Evolutionary conservation across 2,329 filamentous ascomycete genomes (phyloP), one percentile per base, ranked within the genome.

Genomic region (Ceratocystis huliohia): DNA sequence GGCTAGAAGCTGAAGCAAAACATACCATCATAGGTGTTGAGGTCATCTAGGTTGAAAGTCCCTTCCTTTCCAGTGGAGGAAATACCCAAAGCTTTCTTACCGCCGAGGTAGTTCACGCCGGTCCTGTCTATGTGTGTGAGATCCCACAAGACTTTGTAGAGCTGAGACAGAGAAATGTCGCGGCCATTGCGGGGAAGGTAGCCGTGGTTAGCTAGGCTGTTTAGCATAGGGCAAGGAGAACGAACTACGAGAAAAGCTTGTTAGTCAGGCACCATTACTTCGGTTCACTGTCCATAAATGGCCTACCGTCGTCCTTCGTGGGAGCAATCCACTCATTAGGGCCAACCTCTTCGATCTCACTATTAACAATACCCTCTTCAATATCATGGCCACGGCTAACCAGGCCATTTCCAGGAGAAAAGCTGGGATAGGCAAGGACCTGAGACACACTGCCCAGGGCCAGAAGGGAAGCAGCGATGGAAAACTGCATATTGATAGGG

Each of bases 31-130:
- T 73, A 72, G n/a, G 69, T 69, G 41, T 69, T 67, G 3, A 74
- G 65, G 33, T 74, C 73, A 48, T 72, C 71, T 1, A 74, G 63
- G 67, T 74, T 71, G 56, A 74, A 71, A 1, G 72, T 73, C 7
- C 69, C 64, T 56, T 66, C 61, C 33, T 71, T 71, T 6, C 72
- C 72, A 1, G 73, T 74, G 6, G 73, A 71, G 1, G 73, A 74
- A 3, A 72, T 69, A 15, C 66, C 65, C 33, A 67, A 53, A 6
- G 68, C 67, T 57, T 68, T 66, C 30, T 67, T 64, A 30, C 65
- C 70, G 25, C 68, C 68, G 2, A 70, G 59, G 30, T 70, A 69
- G n/a, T 41, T 15, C 37, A 70, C 65, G 41, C 68, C 69, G n/a
- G 63, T 69, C 1, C 59, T 67, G 45, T 71, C 69, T n/a, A 67